A percentile compares a stretch with the other conserved stretches of the same genome.
phyloP scores from a whole-genome alignment of 2,329 filamentous ascomycete species.

The Diaporthe vaccinii region DNA sequence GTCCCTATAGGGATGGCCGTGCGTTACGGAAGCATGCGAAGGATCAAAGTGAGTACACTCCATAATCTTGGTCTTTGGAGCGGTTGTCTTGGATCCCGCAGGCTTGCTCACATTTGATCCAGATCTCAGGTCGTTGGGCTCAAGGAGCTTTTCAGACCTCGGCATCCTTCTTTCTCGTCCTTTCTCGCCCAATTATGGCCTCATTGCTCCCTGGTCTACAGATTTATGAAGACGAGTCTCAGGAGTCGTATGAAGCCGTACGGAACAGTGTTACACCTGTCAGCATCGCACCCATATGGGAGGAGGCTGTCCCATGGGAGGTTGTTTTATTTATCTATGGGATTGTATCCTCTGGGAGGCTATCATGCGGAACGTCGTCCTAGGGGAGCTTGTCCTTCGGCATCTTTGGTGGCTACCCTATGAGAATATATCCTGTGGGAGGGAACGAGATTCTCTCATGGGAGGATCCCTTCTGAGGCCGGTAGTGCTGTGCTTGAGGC shows the following conservation, averaged over 20 bases:
- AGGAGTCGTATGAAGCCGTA: neutral
- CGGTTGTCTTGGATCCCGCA: slow-evolving; percentile 32
- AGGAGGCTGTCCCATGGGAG: too few species aligned
- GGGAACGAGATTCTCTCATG: neutral
- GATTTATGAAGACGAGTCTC: neutral
- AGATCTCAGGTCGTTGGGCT: neutral
- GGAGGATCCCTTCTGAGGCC: neutral
- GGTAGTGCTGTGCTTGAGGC: neutral
- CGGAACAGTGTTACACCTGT: neutral
- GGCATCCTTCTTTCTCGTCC: neutral
- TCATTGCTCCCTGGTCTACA: neutral
- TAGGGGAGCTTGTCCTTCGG: neutral
- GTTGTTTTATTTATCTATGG: too few species aligned
- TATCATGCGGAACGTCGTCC: neutral
- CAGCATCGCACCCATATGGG: neutral
- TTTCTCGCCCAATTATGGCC: neutral
- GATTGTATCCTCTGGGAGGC: too few species aligned
- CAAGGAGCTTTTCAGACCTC: neutral
- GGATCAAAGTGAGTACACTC: neutral
- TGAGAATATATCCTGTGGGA: too few species aligned
- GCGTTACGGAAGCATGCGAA: slow-evolving; percentile 26
- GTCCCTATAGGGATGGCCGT: slow-evolving; percentile 22
- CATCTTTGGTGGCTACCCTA: neutral
- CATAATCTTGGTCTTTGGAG: slow-evolving; percentile 12
- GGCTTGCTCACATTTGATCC: neutral